phyloP scores from a whole-genome alignment of 768 basidiomycete species.

The Tricholoma bakamatsutake region DNA sequence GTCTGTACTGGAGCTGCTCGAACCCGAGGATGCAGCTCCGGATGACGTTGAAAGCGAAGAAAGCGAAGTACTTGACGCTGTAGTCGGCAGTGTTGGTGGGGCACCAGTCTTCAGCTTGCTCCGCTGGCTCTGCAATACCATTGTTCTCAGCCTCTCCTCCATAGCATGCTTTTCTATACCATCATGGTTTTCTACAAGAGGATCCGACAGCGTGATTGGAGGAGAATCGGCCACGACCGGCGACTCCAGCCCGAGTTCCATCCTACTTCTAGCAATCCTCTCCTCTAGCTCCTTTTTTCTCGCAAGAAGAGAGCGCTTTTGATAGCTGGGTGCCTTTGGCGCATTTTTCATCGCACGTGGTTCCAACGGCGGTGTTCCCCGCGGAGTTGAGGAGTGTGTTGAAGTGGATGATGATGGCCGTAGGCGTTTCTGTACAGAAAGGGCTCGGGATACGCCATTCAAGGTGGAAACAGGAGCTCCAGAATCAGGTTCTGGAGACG shows the following conservation, averaged over 20 bases:
- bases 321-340: conserved; percentile 31
- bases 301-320: conserved; percentile 32
- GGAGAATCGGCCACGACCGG: neutral
- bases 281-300: conserved; percentile 42
- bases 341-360: conserved; percentile 33
- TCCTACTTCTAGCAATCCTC: conserved; percentile 30
- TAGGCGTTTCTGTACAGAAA: neutral
- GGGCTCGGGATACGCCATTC: neutral
- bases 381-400: conserved; percentile 4
- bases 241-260: conserved; percentile 24
- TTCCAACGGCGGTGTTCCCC: conserved; percentile 25
- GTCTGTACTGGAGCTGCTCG: neutral
- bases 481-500: neutral
- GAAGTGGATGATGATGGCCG: neutral
- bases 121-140: conserved; percentile 36
- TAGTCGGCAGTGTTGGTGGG: conserved; percentile 2
- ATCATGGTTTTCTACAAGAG: neutral
- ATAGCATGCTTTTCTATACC: conserved; percentile 27
- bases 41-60: neutral
- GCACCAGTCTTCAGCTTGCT: conserved; percentile 13
- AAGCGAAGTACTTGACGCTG: conserved; percentile 5
- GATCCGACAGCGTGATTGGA: neutral
- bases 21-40: conserved; percentile 10
- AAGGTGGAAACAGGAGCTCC: neutral
- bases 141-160: conserved; percentile 35